Evolutionary conservation across 768 basidiomycete species (phyloP).

Genomic region (Boletus rex-veris): DNA sequence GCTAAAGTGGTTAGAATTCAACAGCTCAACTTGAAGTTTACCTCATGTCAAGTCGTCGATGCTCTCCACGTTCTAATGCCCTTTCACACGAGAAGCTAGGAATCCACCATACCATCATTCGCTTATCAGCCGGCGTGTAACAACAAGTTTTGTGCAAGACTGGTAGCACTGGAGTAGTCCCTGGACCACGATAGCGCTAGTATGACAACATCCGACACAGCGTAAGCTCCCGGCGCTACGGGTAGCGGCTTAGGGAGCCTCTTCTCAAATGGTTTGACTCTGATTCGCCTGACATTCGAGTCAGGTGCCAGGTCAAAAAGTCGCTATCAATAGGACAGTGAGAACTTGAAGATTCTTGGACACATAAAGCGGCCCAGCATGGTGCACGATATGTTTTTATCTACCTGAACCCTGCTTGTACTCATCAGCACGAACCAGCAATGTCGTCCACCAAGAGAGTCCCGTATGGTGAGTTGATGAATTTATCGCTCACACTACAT

Average conservation of each 20-base stretch:
- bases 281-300: neutral
- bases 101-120: neutral
- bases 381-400: neutral
- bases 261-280: neutral
- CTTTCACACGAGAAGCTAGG: constrained; percentile 18
- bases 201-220: neutral
- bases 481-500: neutral
- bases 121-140: neutral
- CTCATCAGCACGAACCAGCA: neutral
- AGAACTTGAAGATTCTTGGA: constrained; percentile 2
- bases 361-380: neutral
- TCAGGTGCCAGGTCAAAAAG: constrained; percentile 1
- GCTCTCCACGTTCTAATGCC: neutral
- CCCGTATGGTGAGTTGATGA: constrained; percentile 31
- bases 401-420: neutral
- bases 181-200: neutral
- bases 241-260: neutral
- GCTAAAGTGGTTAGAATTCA: neutral
- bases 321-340: constrained; percentile 17
- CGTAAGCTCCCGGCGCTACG: neutral
- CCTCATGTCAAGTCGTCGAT: neutral
- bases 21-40: neutral
- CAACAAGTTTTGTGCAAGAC: neutral
- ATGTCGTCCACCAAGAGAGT: constrained; percentile 27
- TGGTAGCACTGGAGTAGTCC: neutral